These are phyloP conservation scores for Boletus fagicola DNA, from an alignment of 768 basidiomycete species.

Conservation along the genomic window DNA sequence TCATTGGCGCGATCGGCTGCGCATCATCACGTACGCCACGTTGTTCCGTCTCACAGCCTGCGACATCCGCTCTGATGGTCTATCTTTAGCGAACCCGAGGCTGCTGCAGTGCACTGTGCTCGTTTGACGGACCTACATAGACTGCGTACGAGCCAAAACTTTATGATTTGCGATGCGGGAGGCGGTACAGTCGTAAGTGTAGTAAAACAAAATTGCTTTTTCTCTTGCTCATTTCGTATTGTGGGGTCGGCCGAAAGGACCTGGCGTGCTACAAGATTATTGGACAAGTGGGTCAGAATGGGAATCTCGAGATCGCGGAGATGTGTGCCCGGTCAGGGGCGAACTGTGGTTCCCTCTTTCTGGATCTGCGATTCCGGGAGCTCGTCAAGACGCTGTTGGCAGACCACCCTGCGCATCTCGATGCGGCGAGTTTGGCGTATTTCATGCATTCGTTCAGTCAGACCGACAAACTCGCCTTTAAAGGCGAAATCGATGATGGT, in stretches of 20 bases:
- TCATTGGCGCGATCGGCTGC: conserved; percentile 76
- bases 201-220: conserved; percentile 8
- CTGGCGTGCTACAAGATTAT: conserved; percentile 73
- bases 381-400: conserved; percentile 72
- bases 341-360: conserved; percentile 84
- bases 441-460: conserved; percentile 90
- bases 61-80: neutral
- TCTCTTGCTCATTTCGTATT: neutral
- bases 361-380: conserved; percentile 83
- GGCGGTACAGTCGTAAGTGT: conserved; percentile 68
- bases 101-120: conserved; percentile 89
- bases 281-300: conserved; percentile 71
- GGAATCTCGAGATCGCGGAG: conserved; percentile 87
- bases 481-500: conserved; percentile 76
- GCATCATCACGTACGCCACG: conserved; percentile 66
- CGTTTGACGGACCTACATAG: conserved; percentile 78
- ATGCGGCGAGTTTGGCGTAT: conserved; percentile 77
- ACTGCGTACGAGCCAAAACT: conserved; percentile 76
- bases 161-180: conserved; percentile 91
- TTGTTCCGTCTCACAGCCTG: conserved; percentile 2
- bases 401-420: conserved; percentile 85
- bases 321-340: conserved; percentile 85
- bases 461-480: conserved; percentile 80
- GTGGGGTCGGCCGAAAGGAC: conserved; percentile 24
- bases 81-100: conserved; percentile 61